These are phyloP conservation scores for Pythium volutum DNA, from an alignment of 352 stramenopile species.

Conservation along the genomic window DNA sequence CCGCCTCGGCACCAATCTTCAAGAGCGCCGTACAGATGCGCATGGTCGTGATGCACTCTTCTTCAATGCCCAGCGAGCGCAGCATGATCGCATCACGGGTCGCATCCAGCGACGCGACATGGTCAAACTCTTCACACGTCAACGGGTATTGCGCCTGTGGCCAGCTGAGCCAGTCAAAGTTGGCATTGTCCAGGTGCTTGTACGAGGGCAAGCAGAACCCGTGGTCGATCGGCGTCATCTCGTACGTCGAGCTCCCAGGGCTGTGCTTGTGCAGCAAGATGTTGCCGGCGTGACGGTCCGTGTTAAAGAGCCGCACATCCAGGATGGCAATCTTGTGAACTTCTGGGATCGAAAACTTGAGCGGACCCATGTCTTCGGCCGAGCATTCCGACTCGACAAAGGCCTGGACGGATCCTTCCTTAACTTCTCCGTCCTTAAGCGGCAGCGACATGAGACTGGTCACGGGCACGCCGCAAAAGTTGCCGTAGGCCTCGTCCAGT, in stretches of 20 bases:
- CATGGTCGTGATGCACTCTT: slow-evolving; percentile 82
- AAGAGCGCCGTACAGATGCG: slow-evolving; percentile 75
- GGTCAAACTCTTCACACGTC: slow-evolving; percentile 66
- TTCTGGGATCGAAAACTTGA: slow-evolving; percentile 81
- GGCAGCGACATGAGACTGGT: slow-evolving; percentile 74
- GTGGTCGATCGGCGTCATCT: slow-evolving; percentile 88
- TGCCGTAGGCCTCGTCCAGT: slow-evolving; percentile 70
- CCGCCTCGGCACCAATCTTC: slow-evolving; percentile 65
- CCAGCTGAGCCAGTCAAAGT: slow-evolving; percentile 88
- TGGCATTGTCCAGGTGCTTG: slow-evolving; percentile 76
- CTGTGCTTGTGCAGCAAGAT: slow-evolving; percentile 59
- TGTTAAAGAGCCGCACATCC: slow-evolving; percentile 88
- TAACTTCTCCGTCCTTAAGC: slow-evolving; percentile 45
- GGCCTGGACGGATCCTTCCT: slow-evolving; percentile 84
- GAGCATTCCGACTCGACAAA: slow-evolving; percentile 83
- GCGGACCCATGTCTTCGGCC: slow-evolving; percentile 84
- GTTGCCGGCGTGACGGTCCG: slow-evolving; percentile 85
- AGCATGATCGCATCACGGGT: slow-evolving; percentile 55
- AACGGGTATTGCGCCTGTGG: slow-evolving; percentile 87
- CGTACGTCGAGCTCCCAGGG: slow-evolving; percentile 59
- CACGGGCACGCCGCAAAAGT: slow-evolving; percentile 81
- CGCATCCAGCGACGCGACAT: slow-evolving; percentile 68
- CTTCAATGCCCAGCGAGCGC: slow-evolving; percentile 67
- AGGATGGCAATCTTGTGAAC: slow-evolving; percentile 90
- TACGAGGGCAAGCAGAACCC: slow-evolving; percentile 84